A percentile compares a stretch with the other conserved stretches of the same genome.
These are phyloP conservation scores for Hymenoscyphus fructigenus DNA, from an alignment of 2,329 filamentous ascomycete species.

Conservation along the genomic window DNA sequence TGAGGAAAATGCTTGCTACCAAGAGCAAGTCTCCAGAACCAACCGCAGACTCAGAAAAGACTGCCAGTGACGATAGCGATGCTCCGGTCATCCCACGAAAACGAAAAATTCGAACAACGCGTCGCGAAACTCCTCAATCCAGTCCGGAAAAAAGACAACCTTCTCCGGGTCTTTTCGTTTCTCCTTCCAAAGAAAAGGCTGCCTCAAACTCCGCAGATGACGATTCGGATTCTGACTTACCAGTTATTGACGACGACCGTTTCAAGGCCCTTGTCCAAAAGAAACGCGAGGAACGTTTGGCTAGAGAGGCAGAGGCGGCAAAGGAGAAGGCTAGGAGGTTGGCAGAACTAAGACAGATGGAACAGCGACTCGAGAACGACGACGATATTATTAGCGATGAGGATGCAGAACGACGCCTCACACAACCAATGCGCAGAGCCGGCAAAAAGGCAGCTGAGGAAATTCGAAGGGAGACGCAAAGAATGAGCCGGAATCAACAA, in stretches of 20 bases:
- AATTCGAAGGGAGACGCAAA: constrained; percentile 92
- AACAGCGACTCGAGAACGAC: constrained; percentile 53
- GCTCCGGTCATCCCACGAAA: constrained; percentile 29
- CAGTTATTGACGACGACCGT: constrained; percentile 52
- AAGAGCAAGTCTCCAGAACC: constrained; percentile 34
- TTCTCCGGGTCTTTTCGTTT: constrained; percentile 44
- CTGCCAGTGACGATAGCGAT: constrained; percentile 33
- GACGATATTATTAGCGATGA: constrained; percentile 60
- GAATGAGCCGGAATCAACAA: constrained; percentile 86
- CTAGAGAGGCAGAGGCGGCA: constrained; percentile 60
- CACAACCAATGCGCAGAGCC: constrained; percentile 78
- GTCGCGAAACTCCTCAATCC: constrained; percentile 26
- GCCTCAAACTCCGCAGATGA: constrained; percentile 34
- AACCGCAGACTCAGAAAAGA: constrained; percentile 36
- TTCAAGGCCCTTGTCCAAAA: constrained; percentile 71
- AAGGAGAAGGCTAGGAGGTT: constrained; percentile 40
- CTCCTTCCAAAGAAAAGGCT: constrained; percentile 31
- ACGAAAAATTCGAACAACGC: constrained; percentile 26
- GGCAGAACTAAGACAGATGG: constrained; percentile 43
- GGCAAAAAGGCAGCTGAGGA: constrained; percentile 94
- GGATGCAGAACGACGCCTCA: constrained; percentile 63
- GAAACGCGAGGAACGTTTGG: constrained; percentile 70
- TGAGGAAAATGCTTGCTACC: constrained; percentile 44
- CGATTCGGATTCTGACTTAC: constrained; percentile 39
- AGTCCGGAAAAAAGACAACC: constrained; percentile 20